phyloP scores from a whole-genome alignment of 2,329 filamentous ascomycete species.

The Penicillium fuscoglaucum region DNA sequence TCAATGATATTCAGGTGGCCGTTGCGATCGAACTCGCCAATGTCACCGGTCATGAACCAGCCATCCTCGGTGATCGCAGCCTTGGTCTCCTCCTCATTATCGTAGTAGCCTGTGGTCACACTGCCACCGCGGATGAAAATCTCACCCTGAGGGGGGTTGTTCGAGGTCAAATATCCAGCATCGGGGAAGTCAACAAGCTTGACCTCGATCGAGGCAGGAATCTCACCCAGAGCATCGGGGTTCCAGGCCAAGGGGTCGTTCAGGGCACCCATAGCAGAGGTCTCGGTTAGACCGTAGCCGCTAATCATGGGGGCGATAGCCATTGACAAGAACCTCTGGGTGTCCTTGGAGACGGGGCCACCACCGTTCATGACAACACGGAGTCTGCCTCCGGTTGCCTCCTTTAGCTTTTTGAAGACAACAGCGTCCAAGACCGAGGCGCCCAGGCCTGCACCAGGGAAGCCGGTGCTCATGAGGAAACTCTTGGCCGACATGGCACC shows the following conservation, averaged over 20 bases:
- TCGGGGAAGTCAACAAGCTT: conserved; percentile 91
- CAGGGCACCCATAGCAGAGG: conserved; percentile 62
- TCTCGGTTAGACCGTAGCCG: conserved; percentile 95
- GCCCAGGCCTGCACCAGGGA: conserved; percentile 53
- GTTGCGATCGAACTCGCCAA: conserved; percentile 79
- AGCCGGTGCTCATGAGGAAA: conserved; percentile 56
- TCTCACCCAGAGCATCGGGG: conserved; percentile 71
- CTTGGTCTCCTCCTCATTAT: conserved; percentile 81
- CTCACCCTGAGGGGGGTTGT: conserved; percentile 82
- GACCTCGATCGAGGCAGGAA: conserved; percentile 75
- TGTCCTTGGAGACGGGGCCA: conserved; percentile 83
- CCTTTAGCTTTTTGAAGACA: conserved; percentile 89
- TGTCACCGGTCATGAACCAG: conserved; percentile 97
- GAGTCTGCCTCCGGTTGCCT: conserved; percentile 82
- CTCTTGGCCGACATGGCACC: conserved; percentile 61
- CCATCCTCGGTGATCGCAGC: conserved; percentile 77
- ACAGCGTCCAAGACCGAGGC: conserved; percentile 72
- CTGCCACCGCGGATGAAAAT: conserved; percentile 81
- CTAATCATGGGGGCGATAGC: conserved; percentile 91
- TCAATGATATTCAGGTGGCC: conserved; percentile 88
- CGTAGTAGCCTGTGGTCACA: conserved; percentile 76
- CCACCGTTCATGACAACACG: conserved; percentile 93
- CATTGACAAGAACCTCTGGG: conserved; percentile 86
- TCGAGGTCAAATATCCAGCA: conserved; percentile 76
- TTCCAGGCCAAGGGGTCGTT: conserved; percentile 81